phyloP scores from a whole-genome alignment of 495 filamentous ascomycete genomes.

The Penicillium dipodomyicola region DNA sequence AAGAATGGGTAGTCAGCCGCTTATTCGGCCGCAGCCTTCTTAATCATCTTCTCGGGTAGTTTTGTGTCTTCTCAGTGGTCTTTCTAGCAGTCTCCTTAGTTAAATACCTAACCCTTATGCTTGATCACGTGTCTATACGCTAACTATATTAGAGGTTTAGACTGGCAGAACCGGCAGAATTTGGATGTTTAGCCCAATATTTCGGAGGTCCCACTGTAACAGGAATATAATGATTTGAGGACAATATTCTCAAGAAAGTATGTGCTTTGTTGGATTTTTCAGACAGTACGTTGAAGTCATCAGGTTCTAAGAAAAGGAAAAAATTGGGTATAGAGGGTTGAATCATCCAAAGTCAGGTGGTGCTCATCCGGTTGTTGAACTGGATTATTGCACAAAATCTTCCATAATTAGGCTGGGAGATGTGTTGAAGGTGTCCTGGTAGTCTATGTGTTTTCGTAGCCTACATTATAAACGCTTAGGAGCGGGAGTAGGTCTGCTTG shows the following conservation, averaged over 20 bases:
- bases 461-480: conserved; percentile 26
- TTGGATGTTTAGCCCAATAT: no score
- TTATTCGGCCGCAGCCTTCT: no score
- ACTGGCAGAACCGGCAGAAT: no score
- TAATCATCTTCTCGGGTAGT: no score
- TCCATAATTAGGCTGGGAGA: conserved; percentile 19
- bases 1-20: no score
- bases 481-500: conserved; percentile 68
- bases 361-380: conserved; percentile 17
- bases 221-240: neutral
- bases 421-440: conserved; percentile 23
- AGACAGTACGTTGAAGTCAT: conserved; percentile 40
- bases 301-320: conserved; percentile 11
- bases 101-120: no score
- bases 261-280: conserved; percentile 17
- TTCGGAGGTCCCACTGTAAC: no score
- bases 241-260: neutral
- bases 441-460: conserved; percentile 19
- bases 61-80: no score
- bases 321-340: conserved; percentile 51
- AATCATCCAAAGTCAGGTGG: conserved; percentile 40
- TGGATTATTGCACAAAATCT: conserved; percentile 20
- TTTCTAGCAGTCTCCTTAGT: no score
- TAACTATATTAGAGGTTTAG: no score
- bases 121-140: no score